Evolutionary conservation across 805 yeast species (phyloP).

Genomic region (Candida piceae): DNA sequence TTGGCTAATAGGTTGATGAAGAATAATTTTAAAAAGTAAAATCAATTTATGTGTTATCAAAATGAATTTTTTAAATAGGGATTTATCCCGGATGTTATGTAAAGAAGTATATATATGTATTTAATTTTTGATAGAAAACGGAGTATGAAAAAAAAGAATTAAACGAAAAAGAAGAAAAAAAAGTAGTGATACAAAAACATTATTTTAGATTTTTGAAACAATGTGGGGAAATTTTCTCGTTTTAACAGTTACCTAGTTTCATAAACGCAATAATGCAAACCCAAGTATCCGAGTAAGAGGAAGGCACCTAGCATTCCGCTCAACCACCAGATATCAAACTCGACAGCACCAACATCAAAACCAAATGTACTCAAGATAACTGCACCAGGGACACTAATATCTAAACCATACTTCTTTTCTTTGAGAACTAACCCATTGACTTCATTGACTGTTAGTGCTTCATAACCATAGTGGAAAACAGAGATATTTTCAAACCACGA

Average conservation of each 20-base stretch:
- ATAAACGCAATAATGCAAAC: slow-evolving; percentile 65
- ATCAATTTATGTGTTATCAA: too few species aligned
- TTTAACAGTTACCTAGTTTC: slow-evolving; percentile 73
- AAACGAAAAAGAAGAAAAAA: too few species aligned
- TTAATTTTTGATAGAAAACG: too few species aligned
- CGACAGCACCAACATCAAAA: slow-evolving; percentile 73
- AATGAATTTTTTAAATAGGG: too few species aligned
- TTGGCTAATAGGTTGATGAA: too few species aligned
- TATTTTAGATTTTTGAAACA: too few species aligned
- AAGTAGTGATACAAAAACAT: neutral
- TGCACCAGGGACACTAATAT: slow-evolving; percentile 97
- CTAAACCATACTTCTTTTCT: slow-evolving; percentile 87
- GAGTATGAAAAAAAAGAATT: too few species aligned
- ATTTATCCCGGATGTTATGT: too few species aligned
- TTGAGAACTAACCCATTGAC: slow-evolving; percentile 78
- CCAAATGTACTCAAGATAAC: slow-evolving; percentile 95
- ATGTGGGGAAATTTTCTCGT: too few species aligned
- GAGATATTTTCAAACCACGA: slow-evolving; percentile 79
- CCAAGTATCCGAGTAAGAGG: slow-evolving; percentile 64
- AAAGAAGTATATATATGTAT: too few species aligned
- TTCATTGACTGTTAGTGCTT: slow-evolving; percentile 87
- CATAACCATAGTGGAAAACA: slow-evolving; percentile 93
- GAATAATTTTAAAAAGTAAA: too few species aligned
- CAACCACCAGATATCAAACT: slow-evolving; percentile 60
- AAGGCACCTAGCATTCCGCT: slow-evolving; percentile 54